Conservation (phyloP, 2,329 filamentous ascomycete species). For the Podosphaera fusca region DNA sequence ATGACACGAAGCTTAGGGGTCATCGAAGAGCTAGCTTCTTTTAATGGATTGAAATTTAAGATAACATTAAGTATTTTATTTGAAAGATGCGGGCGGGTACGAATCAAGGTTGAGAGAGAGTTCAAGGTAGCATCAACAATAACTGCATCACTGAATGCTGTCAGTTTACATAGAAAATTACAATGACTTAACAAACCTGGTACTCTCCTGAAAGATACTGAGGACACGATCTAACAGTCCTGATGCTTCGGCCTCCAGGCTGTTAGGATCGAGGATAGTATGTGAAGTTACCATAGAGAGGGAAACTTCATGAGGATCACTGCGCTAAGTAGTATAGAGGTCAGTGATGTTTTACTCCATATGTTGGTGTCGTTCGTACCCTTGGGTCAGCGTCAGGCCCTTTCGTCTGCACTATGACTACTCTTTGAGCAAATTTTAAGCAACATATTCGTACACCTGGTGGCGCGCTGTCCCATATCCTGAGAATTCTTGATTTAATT, state of each 20-base stretch:
- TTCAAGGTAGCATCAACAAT: conserved; percentile 83
- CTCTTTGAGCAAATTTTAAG: conserved; percentile 88
- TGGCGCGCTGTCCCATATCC: conserved; percentile 62
- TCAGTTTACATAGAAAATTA: conserved; percentile 17
- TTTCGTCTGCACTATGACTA: conserved; percentile 80
- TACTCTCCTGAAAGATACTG: conserved; percentile 62
- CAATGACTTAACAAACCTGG: conserved; percentile 30
- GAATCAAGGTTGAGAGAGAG: conserved; percentile 59
- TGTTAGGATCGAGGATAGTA: conserved; percentile 58
- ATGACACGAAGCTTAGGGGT: conserved; percentile 61
- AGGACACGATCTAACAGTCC: conserved; percentile 79
- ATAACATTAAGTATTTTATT: conserved; percentile 71
- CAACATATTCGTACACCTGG: conserved; percentile 73
- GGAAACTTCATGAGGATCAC: conserved; percentile 62
- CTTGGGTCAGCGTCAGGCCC: conserved; percentile 60
- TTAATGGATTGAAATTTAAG: conserved; percentile 78
- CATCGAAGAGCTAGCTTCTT: conserved; percentile 52
- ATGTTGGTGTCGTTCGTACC: conserved; percentile 28
- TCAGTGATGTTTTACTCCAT: neutral
- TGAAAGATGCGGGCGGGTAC: conserved; percentile 56
- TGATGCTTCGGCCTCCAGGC: conserved; percentile 78
- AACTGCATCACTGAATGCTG: conserved; percentile 47
- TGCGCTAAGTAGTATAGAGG: conserved; percentile 24
- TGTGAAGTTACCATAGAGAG: conserved; percentile 64
- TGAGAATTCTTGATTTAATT: conserved; percentile 75